Conservation (phyloP, 305 asterid genomes). For the Solanum hybrid region DNA sequence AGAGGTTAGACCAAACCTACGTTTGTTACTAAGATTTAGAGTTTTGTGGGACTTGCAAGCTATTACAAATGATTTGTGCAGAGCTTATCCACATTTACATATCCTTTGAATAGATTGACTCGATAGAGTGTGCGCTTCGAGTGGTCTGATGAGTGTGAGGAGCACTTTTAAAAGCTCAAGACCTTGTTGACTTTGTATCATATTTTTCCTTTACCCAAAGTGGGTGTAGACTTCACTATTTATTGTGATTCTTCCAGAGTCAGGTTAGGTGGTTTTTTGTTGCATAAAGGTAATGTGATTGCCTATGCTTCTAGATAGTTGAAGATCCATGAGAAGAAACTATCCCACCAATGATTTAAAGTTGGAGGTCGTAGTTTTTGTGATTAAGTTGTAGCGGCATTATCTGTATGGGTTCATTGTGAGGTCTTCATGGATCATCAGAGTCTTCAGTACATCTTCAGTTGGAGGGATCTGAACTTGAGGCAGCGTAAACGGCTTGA, state of each 20-base stretch:
- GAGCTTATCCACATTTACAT: background rate
- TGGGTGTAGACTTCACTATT: background rate
- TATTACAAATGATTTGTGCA: no score
- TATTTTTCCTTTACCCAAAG: background rate
- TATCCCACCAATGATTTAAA: no score
- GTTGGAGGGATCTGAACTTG: no score
- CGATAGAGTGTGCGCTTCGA: background rate
- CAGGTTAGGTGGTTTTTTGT: background rate
- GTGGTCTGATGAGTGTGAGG: background rate
- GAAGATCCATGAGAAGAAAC: background rate
- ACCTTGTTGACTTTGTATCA: background rate
- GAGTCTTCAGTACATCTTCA: no score
- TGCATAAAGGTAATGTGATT: background rate
- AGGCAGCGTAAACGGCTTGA: no score
- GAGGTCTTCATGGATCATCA: no score
- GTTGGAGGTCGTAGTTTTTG: no score
- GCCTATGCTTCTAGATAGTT: background rate
- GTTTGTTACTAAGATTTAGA: background rate
- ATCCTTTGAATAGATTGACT: background rate
- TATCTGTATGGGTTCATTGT: no score
- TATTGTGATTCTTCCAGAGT: background rate
- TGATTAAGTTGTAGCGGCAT: no score
- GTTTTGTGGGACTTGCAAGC: background rate
- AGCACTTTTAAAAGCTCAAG: background rate
- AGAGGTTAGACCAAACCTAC: background rate